Evolutionary conservation across 2,329 filamentous ascomycete genomes (phyloP), one percentile per base, ranked within the genome.

Genomic region (Sclerotinia spermophila): DNA sequence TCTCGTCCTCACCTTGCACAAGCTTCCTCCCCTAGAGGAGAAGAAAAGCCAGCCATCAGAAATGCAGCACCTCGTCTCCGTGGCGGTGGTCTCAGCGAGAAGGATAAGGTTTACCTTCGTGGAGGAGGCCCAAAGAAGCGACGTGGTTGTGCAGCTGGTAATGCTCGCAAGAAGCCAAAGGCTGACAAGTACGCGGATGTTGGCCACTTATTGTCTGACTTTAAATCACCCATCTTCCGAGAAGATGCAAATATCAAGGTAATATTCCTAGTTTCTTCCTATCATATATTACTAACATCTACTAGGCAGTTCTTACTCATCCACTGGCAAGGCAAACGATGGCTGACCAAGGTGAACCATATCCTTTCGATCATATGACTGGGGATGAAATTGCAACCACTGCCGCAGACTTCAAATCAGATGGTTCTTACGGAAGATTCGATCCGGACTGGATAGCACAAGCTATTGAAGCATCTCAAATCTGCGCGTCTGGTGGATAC

Each of bases 391-490:
- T 88, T 79, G 82, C 84, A 33, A 83, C 84, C 30, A 85, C 83
- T 58, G 78, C 88, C 53, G 83, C 84, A 27, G 81, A 83, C 66
- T 90, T 87, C 76, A 84, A 88, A 76, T 77, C 83, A 5, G 86
- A 90, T 73, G 80, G 90, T 1, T 78, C 78, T 33, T 81, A 83
- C 38, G 89, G 89, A 3, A 83, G 82, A 65, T 84, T 88, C 73
- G 83, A 85, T n/a, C 84, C 85, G 15, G 82, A 82, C 66, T 91
- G 87, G 87, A 81, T 86, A 71, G 80, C 80, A 2, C 81, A 87
- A 70, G 88, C 88, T 21, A 80, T 82, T 45, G 78, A 82, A 73
- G 88, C 89, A 2, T 83, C 84, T 66, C 76, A 82, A 66, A 82
- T 85, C 72, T 82, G 88, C 17, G 81, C 81, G 1, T 79, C 81